Base-by-base conservation (phyloP, 2,329 filamentous ascomycete genomes). In the Thielaviopsis ethacetica region DNA sequence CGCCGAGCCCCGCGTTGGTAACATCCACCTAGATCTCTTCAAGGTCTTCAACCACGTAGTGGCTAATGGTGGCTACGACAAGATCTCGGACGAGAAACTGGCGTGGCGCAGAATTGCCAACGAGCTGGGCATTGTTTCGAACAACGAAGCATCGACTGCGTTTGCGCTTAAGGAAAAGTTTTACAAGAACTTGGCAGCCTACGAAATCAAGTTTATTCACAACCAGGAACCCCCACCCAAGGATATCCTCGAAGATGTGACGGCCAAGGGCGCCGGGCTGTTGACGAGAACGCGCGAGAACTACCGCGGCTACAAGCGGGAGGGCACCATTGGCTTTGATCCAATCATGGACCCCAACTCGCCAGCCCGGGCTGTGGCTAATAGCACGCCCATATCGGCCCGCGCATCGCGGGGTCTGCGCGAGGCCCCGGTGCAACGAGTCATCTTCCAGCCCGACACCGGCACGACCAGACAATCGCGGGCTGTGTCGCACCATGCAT, bases 131-230 rank as follows among this genome's bases (percentile, higher is more conserved):
- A 80, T 91, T 63, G 82, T 82, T 67, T 83, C 83, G 59, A 78
- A 80, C 66, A 90, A 91, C 67, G 82, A 88, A 63, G 79, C 88
- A 6, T 88, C 88, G n/a, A 82, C 89, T 61, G 89, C 88, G 15
- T 95, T 94, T 71, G 80, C 86, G 61, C 75, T 95, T 59, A 95
- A 95, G 73, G 85, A 86, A 59, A 83, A 86, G 63, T 95, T 93
- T 73, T 94, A 94, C 75, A 91, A 89, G 70, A 89, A 91, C 66
- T 79, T 95, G 52, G 85, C 86, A 13, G 89, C 90, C 1, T 95
- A 86, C 71, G 90, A 95, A 71, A 93, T 95, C 66, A 81, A 81
- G 53, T 85, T 82, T 12, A 73, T 90, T 50, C 86, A 91, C 71
- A 80, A 83, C 58, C 83, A 86, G 70, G 87, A 90, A 62, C 90